Percentiles rank a stretch among this genome's conserved stretches.
Evolutionary conservation across 768 basidiomycete genomes (phyloP).

Genomic region (Sistotremastrum niveocremeum): DNA sequence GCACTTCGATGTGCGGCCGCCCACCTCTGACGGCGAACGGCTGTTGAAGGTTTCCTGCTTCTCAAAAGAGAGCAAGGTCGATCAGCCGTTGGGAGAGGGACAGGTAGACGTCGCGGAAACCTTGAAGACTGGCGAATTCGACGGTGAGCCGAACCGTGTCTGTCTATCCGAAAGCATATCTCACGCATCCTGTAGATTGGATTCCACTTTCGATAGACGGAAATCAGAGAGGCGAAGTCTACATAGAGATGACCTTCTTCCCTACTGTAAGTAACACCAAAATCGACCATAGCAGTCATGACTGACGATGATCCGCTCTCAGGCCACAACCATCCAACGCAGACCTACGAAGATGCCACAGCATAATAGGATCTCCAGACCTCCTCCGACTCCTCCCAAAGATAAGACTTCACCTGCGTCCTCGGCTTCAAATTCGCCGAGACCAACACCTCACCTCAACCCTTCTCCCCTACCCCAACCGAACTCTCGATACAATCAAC

Average conservation of each 20-base stretch:
- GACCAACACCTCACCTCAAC: too few species aligned
- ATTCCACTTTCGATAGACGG: conserved; percentile 44
- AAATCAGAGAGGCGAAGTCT: conserved; percentile 68
- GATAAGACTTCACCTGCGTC: conserved; percentile 12
- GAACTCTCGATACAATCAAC: too few species aligned
- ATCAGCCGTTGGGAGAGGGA: conserved; percentile 62
- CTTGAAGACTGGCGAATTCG: conserved; percentile 77
- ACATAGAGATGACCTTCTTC: conserved; percentile 90
- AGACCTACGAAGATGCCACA: not conserved
- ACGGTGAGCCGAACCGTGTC: conserved; percentile 45
- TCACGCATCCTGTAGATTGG: conserved; percentile 40
- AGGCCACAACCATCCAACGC: conserved; percentile 19
- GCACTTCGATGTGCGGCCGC: conserved; percentile 57
- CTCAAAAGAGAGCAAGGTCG: conserved; percentile 66
- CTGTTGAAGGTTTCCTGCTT: conserved; percentile 66
- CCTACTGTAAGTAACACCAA: conserved; percentile 28
- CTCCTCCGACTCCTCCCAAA: conserved; percentile 32
- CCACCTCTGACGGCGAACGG: conserved; percentile 37
- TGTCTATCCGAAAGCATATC: not conserved
- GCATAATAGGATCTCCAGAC: conserved; percentile 23
- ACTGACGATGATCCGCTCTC: conserved; percentile 19
- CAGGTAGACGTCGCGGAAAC: conserved; percentile 66
- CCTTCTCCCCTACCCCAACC: too few species aligned
- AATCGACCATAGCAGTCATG: conserved; percentile 4
- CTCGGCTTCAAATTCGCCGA: conserved; percentile 4